A percentile compares a stretch with the other conserved stretches of the same genome.
These are phyloP conservation scores for Pythium vanterpoolii DNA, from an alignment of 352 stramenopile genomes.

Conservation along the genomic window DNA sequence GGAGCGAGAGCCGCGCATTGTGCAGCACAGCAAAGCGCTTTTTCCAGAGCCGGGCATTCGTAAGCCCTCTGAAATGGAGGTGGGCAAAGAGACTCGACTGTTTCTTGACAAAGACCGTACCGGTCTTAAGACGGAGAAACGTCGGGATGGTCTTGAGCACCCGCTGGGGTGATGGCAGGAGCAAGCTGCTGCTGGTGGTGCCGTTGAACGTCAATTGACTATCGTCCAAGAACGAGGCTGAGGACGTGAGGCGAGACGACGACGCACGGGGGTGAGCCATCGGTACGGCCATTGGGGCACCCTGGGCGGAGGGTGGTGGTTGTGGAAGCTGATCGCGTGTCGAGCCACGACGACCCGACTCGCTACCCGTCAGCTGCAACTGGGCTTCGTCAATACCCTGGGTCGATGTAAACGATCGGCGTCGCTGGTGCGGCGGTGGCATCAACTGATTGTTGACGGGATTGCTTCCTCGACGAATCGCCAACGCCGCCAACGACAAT, in stretches of 20 bases:
- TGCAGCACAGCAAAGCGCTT: constrained; percentile 78
- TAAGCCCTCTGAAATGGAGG: constrained; percentile 59
- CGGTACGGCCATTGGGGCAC: too few relatives aligned
- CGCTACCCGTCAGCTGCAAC: constrained; percentile 3
- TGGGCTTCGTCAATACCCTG: too few relatives aligned
- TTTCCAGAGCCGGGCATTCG: constrained; percentile 73
- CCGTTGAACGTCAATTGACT: constrained; percentile 9
- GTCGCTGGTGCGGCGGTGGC: constrained; percentile 27
- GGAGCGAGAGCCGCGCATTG: constrained; percentile 58
- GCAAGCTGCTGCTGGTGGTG: not conserved
- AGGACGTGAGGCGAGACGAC: constrained; percentile 7
- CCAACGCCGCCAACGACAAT: not conserved
- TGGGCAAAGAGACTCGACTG: constrained; percentile 74
- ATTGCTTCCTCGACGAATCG: constrained; percentile 23
- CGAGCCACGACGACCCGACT: constrained; percentile 3
- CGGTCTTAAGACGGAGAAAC: constrained; percentile 62
- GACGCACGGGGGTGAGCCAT: not conserved
- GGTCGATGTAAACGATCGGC: constrained; percentile 36
- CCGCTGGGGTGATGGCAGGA: constrained; percentile 4
- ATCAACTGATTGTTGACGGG: constrained; percentile 2
- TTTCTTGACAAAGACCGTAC: constrained; percentile 77
- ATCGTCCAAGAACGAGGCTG: constrained; percentile 11
- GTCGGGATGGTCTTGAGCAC: constrained; percentile 26
- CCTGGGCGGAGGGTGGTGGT: too few relatives aligned
- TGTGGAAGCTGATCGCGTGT: not conserved